phyloP scores from a whole-genome alignment of 352 stramenopile genomes.

The Phytophthora pluvialis region DNA sequence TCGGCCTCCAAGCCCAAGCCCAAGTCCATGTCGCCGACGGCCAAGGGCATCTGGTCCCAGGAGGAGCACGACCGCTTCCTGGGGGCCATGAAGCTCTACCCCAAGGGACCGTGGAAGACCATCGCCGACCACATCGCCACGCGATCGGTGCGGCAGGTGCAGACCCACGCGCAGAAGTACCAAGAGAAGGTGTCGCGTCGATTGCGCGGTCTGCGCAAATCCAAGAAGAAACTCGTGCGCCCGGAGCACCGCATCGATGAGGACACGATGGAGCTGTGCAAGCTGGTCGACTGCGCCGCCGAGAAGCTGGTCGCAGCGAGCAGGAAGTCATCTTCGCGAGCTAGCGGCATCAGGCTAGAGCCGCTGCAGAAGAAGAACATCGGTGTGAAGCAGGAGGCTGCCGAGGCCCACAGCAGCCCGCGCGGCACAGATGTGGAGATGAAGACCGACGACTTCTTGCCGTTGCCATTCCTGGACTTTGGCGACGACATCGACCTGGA shows the following conservation, averaged over 20 bases:
- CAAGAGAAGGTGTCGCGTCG: constrained; percentile 77
- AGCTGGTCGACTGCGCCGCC: constrained; percentile 54
- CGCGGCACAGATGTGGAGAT: constrained; percentile 41
- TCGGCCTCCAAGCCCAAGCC: constrained; percentile 20
- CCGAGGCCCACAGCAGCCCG: constrained; percentile 30
- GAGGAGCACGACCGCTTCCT: constrained; percentile 82
- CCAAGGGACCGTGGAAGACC: constrained; percentile 74
- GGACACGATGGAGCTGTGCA: constrained; percentile 65
- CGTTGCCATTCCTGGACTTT: constrained; percentile 52
- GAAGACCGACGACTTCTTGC: constrained; percentile 50
- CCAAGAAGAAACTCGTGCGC: constrained; percentile 71
- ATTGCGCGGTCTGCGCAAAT: constrained; percentile 69
- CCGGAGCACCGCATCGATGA: constrained; percentile 67
- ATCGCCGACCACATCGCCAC: constrained; percentile 78
- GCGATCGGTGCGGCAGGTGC: constrained; percentile 71
- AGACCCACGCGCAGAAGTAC: constrained; percentile 85
- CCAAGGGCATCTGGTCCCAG: constrained; percentile 66
- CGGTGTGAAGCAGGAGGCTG: constrained; percentile 26
- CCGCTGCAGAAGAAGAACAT: constrained; percentile 36
- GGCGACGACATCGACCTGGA: constrained; percentile 55
- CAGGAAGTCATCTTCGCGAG: constrained; percentile 24
- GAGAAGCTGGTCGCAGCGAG: constrained; percentile 49
- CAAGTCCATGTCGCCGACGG: constrained; percentile 39
- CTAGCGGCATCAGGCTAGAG: constrained; percentile 28
- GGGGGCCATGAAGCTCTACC: constrained; percentile 67